Base-by-base conservation (phyloP, 2,329 filamentous ascomycete genomes). In the Fusarium nelsonii region DNA sequence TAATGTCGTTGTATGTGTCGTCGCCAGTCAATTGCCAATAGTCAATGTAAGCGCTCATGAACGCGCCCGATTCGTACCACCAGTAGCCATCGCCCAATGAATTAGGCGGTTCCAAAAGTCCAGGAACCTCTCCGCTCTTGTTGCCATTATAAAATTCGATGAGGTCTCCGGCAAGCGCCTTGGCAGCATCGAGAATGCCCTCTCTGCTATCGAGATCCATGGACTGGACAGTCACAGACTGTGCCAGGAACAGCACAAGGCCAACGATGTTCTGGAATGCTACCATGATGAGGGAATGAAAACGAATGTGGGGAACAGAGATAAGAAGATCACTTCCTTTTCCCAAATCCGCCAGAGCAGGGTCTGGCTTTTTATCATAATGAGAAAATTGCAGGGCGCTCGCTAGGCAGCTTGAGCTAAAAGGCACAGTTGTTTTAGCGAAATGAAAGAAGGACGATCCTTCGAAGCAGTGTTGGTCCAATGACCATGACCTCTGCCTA, bases 61-160 rank as follows among this genome's bases (percentile, higher is more conserved):
- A 83, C 28, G 88, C 87, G 41, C 88, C 87, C 5, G 88, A 88
- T 74, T 92, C 88, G 88, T 90, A 92, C 90, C 90, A 93, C 81
- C 91, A 92, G 75, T 90, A 91, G 63, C 84, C 82, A 39, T 58
- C 43, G 10, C 32, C 32, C 20, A 8, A 6, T 53, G 83, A 83
- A 2, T 8, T 15, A 12, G 16, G 10, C n/a, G 18, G n/a, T 5
- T 63, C 46, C 3, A 88, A 76, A 62, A 87, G 87, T 18, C 87
- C 87, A 4, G 86, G 85, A 8, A 81, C 84, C 64, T 81, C 76
- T 32, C 86, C 85, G 0, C 82, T 78, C 63, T 82, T 74, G 63
- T 87, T 84, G 45, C 84, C 85, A 34, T 82, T 77, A 75, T 87
- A 87, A 69, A 82, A 83, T 15, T 78, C 75, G 73, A 87, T 82